Evolutionary conservation across 2,329 filamentous ascomycete species (phyloP).

Genomic region (Aspergillus ibericus): DNA sequence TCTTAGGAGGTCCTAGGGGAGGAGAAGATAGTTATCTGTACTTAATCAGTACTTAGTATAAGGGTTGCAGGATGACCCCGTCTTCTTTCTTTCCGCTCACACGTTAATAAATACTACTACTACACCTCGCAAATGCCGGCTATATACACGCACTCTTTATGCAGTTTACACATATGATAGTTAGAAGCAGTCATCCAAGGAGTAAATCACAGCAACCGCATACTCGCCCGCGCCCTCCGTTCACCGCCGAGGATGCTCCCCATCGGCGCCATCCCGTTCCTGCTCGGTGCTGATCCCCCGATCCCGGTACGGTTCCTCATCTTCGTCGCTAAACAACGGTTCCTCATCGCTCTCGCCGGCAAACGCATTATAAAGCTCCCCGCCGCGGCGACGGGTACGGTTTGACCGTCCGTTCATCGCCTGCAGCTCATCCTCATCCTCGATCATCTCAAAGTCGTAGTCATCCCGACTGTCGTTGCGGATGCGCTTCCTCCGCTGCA

Average conservation of each 20-base stretch:
- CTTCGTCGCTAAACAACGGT: slow-evolving; percentile 49
- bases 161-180: neutral
- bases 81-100: no score
- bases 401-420: slow-evolving; percentile 50
- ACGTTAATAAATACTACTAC: no score
- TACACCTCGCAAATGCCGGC: neutral
- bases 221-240: neutral
- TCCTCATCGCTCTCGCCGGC: slow-evolving; percentile 86
- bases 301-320: slow-evolving; percentile 40
- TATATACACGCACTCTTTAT: slow-evolving; percentile 9
- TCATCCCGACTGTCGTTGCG: slow-evolving; percentile 73
- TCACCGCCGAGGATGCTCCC: slow-evolving; percentile 17
- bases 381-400: slow-evolving; percentile 62
- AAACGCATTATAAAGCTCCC: slow-evolving; percentile 96
- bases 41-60: no score
- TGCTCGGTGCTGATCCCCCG: slow-evolving; percentile 25
- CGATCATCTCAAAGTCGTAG: slow-evolving; percentile 93
- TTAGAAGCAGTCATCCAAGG: neutral
- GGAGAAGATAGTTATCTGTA: no score
- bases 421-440: slow-evolving; percentile 67
- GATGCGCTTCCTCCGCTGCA: slow-evolving; percentile 74
- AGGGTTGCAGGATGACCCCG: no score
- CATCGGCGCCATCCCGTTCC: slow-evolving; percentile 13
- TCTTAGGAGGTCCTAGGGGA: no score
- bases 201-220: neutral